Evolutionary conservation across 2,329 filamentous ascomycete species (phyloP).

Genomic region (Microcyclospora tardicrescens): DNA sequence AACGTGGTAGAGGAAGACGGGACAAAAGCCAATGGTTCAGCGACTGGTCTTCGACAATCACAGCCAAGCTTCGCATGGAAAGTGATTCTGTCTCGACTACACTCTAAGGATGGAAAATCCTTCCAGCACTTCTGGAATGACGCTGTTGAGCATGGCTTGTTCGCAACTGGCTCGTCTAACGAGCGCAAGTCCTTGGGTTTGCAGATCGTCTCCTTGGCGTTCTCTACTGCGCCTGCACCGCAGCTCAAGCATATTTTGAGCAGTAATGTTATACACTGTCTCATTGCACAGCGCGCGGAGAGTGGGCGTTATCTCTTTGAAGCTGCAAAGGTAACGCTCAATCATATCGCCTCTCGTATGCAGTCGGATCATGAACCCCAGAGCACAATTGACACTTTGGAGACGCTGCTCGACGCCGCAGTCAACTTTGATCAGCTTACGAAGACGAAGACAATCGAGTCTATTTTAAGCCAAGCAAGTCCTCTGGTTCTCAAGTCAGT

Average conservation of each 20-base stretch:
- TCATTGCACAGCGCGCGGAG: slow-evolving; percentile 71
- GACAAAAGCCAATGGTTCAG: slow-evolving; percentile 6
- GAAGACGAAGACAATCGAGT: slow-evolving; percentile 73
- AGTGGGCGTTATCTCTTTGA: slow-evolving; percentile 68
- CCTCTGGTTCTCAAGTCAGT: slow-evolving; percentile 38
- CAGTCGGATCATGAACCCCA: slow-evolving; percentile 42
- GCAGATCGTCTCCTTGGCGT: slow-evolving; percentile 66
- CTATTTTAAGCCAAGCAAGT: slow-evolving; percentile 50
- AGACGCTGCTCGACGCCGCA: slow-evolving; percentile 57
- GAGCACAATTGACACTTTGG: slow-evolving; percentile 48
- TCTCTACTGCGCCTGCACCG: slow-evolving; percentile 40
- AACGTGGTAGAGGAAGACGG: slow-evolving; percentile 42
- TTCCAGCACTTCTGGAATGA: slow-evolving; percentile 77
- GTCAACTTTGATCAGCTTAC: slow-evolving; percentile 79
- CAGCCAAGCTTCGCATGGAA: slow-evolving; percentile 85
- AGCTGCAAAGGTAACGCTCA: slow-evolving; percentile 64
- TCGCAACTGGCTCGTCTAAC: slow-evolving; percentile 67
- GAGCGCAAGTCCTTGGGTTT: slow-evolving; percentile 90
- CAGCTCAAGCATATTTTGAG: slow-evolving; percentile 56
- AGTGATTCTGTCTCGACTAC: slow-evolving; percentile 47
- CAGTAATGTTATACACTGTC: slow-evolving; percentile 65
- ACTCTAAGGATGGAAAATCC: slow-evolving; percentile 23
- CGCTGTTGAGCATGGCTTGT: slow-evolving; percentile 75
- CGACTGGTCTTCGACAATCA: slow-evolving; percentile 49
- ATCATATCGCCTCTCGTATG: slow-evolving; percentile 53